Conservation (phyloP, 768 basidiomycete genomes). For the Amanita muscaria region DNA sequence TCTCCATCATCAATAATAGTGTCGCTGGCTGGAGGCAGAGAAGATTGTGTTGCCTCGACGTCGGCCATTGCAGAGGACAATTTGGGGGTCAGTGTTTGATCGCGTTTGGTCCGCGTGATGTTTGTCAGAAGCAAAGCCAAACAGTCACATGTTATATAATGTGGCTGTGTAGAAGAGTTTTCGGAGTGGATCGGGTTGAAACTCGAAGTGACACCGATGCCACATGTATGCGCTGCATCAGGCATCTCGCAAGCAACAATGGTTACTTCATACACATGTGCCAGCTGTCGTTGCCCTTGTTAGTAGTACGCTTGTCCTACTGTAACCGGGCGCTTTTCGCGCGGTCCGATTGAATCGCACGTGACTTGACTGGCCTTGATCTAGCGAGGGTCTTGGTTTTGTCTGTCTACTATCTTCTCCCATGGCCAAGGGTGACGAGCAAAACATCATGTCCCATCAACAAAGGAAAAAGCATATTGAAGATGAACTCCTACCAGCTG, state of each 20-base stretch:
- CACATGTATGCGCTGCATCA: too few relatives aligned
- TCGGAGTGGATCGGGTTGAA: too few relatives aligned
- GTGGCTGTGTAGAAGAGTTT: too few relatives aligned
- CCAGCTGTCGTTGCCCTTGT: too few relatives aligned
- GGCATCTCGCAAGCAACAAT: too few relatives aligned
- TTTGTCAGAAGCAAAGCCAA: too few relatives aligned
- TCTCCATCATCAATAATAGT: conserved; percentile 47
- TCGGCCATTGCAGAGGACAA: conserved; percentile 37
- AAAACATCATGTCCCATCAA: conserved; percentile 40
- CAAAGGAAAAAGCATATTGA: conserved; percentile 71
- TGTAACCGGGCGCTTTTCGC: too few relatives aligned
- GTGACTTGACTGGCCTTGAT: conserved; percentile 3
- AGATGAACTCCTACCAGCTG: conserved; percentile 48
- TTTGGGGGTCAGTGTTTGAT: conserved; percentile 7
- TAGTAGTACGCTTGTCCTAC: too few relatives aligned
- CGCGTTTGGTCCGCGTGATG: too few relatives aligned
- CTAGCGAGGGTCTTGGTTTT: conserved; percentile 7
- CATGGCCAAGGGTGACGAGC: conserved; percentile 18
- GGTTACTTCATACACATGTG: too few relatives aligned
- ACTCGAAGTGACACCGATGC: too few relatives aligned
- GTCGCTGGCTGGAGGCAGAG: conserved; percentile 27
- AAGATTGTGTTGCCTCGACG: conserved; percentile 36
- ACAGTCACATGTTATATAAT: too few relatives aligned
- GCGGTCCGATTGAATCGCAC: neutral
- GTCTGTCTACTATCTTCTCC: conserved; percentile 12